Percentiles rank a stretch among this genome's conserved stretches.
These are phyloP conservation scores for Tirmania nivea DNA, from an alignment of 495 filamentous ascomycete genomes.

Conservation along the genomic window DNA sequence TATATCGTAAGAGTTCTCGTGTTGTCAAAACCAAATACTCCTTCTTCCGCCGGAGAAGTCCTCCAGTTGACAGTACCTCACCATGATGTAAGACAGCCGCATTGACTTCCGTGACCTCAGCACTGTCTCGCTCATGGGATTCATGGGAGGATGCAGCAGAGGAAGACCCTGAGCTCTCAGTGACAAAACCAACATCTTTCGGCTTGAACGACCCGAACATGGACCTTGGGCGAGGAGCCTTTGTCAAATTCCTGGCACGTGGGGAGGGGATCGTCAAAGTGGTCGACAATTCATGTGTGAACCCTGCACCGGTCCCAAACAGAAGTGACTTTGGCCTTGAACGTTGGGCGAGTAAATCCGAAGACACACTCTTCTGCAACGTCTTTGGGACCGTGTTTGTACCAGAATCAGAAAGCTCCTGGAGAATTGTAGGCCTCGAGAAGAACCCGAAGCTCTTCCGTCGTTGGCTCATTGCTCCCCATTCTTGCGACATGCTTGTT, in stretches of 20 bases:
- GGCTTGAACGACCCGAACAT: slow-evolving; percentile 17
- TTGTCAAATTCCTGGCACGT: not conserved
- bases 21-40: slow-evolving; percentile 86
- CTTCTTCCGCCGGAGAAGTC: slow-evolving; percentile 64
- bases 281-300: not conserved
- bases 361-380: not conserved
- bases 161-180: slow-evolving; percentile 5
- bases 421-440: slow-evolving; percentile 10
- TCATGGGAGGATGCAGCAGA: slow-evolving; percentile 15
- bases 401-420: slow-evolving; percentile 1
- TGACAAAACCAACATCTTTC: slow-evolving; percentile 8
- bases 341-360: not conserved
- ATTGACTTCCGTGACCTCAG: slow-evolving; percentile 6
- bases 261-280: not conserved
- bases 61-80: slow-evolving; percentile 56
- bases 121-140: slow-evolving; percentile 11
- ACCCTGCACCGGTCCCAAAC: not conserved
- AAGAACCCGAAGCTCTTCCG: slow-evolving; percentile 20
- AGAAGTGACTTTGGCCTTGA: not conserved
- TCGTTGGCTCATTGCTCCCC: not conserved
- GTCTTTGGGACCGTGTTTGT: not conserved
- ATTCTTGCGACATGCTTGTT: not conserved
- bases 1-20: slow-evolving; percentile 61
- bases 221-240: slow-evolving; percentile 8
- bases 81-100: slow-evolving; percentile 24